Percentiles rank a stretch among this genome's conserved stretches.
Conservation (phyloP, 148 eudicot species). For the Chenopodium quinoa region DNA sequence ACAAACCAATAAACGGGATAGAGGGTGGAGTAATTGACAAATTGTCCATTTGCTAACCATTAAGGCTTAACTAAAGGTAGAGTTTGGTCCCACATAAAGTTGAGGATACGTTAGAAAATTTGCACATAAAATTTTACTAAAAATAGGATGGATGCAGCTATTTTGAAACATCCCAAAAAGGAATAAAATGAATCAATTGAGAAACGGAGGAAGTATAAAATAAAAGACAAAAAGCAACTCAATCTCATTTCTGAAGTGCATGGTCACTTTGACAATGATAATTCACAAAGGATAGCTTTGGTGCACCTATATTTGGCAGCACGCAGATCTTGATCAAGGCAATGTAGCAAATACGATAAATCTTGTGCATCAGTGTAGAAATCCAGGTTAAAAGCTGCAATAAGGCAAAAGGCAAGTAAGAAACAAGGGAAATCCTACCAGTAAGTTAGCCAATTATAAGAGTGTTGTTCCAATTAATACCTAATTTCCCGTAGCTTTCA, state of each 20-base stretch:
- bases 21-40: too few species aligned
- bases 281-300: neutral
- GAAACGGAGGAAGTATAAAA: too few species aligned
- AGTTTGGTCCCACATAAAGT: too few species aligned
- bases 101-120: too few species aligned
- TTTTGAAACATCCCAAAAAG: too few species aligned
- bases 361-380: constrained; percentile 93
- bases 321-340: constrained; percentile 80
- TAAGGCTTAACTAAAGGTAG: too few species aligned
- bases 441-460: neutral
- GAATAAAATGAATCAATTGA: too few species aligned
- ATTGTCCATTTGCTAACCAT: too few species aligned
- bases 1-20: too few species aligned
- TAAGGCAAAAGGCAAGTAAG: neutral
- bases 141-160: too few species aligned
- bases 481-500: constrained; percentile 90
- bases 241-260: neutral
- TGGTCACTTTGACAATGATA: neutral
- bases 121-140: too few species aligned
- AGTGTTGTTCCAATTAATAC: constrained; percentile 29
- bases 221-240: neutral
- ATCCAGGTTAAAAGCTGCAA: constrained; percentile 90
- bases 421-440: neutral
- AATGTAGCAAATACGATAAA: constrained; percentile 67
- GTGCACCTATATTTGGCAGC: constrained; percentile 76